These are phyloP conservation scores for Carex parvula DNA, from an alignment of 176 grass and related monocot genomes.

Conservation along the genomic window DNA sequence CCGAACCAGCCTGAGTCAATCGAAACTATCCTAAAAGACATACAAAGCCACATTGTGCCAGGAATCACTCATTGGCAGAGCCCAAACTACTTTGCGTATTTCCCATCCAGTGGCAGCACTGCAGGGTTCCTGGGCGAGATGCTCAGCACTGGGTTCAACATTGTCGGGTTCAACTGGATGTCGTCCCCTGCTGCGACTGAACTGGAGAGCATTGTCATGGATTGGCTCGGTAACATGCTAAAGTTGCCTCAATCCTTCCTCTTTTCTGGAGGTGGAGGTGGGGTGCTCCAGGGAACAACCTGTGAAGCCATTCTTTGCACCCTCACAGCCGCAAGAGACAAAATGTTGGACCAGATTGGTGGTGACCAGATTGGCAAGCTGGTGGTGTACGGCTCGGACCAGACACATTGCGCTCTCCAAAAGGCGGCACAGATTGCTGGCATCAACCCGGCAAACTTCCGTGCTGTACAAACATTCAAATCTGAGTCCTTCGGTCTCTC, in stretches of 20 bases:
- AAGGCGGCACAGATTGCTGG: constrained; percentile 48
- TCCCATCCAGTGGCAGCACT: constrained; percentile 61
- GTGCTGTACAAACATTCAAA: constrained; percentile 22
- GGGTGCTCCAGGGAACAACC: constrained; percentile 68
- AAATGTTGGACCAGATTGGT: constrained; percentile 45
- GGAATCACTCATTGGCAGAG: constrained; percentile 82
- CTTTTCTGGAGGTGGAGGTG: constrained; percentile 55
- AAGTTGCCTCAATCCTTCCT: constrained; percentile 47
- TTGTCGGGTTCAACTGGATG: constrained; percentile 76
- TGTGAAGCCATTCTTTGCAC: constrained; percentile 68
- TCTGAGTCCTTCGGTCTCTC: background rate
- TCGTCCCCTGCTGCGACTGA: constrained; percentile 68
- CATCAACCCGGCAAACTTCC: constrained; percentile 49
- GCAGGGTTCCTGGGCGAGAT: constrained; percentile 82
- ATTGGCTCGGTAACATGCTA: constrained; percentile 68
- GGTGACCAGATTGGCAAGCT: constrained; percentile 37
- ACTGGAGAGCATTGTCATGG: constrained; percentile 65
- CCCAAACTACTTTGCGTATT: constrained; percentile 64
- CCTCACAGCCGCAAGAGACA: constrained; percentile 51
- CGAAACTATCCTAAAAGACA: constrained; percentile 20
- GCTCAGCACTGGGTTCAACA: constrained; percentile 56
- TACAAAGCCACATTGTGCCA: constrained; percentile 31
- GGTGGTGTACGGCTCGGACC: constrained; percentile 76
- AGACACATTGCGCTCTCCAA: constrained; percentile 62
- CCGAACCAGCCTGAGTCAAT: constrained; percentile 25